A percentile compares a stretch with the other conserved stretches of the same genome.
phyloP scores from a whole-genome alignment of 495 filamentous ascomycete genomes.

The Parachaetomium inaequale region DNA sequence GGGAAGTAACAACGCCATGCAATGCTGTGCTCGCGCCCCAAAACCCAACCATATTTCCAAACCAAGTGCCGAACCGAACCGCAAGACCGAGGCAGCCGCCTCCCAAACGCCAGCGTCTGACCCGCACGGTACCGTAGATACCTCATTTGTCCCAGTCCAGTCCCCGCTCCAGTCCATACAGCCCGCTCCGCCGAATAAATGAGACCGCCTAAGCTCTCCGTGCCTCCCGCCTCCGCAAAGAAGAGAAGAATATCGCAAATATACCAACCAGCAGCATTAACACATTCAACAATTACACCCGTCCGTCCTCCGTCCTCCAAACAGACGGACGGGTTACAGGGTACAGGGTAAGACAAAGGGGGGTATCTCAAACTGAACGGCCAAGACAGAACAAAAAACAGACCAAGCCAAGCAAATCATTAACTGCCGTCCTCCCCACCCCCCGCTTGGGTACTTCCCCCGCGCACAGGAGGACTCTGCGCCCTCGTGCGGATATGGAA shows the following conservation, averaged over 20 bases:
- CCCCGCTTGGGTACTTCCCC: too few species aligned
- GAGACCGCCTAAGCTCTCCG: too few species aligned
- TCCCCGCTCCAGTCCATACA: too few species aligned
- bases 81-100: background rate
- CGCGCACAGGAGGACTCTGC: too few species aligned
- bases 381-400: background rate
- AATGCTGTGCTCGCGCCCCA: background rate
- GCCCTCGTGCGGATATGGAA: conserved; percentile 53
- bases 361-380: background rate
- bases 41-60: background rate
- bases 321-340: background rate
- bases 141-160: background rate
- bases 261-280: background rate
- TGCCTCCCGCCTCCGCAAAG: too few species aligned
- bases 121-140: background rate
- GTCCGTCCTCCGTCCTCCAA: background rate
- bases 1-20: background rate
- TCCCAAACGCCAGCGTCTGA: background rate
- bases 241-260: too few species aligned
- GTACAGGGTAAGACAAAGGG: background rate
- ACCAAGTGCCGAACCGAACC: background rate
- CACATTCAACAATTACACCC: background rate
- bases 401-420: background rate
- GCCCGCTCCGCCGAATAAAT: too few species aligned
- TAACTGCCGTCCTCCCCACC: too few species aligned